A percentile compares a stretch with the other conserved stretches of the same genome.
Evolutionary conservation across 805 yeast species (phyloP).

Genomic region (Scheffersomyces spartinae): DNA sequence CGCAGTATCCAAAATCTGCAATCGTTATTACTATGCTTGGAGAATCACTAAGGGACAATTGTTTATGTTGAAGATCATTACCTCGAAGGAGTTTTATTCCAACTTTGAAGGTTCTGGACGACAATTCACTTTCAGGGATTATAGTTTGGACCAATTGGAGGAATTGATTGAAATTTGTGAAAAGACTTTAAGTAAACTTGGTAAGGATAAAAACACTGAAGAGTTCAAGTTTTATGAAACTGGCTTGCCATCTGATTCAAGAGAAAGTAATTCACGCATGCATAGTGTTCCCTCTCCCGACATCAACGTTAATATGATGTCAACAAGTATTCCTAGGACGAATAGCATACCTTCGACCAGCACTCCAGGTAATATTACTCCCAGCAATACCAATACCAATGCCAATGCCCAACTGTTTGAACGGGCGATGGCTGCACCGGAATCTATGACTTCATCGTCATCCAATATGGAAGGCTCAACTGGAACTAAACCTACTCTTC

Average conservation of each 20-base stretch:
- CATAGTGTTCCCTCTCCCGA: no score
- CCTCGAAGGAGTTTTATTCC: constrained; percentile 15
- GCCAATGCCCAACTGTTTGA: no score
- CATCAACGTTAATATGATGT: no score
- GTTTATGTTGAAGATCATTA: constrained; percentile 25
- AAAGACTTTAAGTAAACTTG: constrained; percentile 11
- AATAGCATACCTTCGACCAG: no score
- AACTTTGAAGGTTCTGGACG: constrained; percentile 2
- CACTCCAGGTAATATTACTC: no score
- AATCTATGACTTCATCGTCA: background rate
- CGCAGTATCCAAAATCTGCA: constrained; percentile 33
- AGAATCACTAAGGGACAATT: constrained; percentile 49
- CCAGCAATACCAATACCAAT: no score
- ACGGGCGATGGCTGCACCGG: no score
- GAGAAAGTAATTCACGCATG: no score
- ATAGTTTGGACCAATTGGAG: constrained; percentile 12
- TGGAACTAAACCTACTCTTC: background rate
- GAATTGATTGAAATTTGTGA: constrained; percentile 18
- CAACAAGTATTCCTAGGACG: no score
- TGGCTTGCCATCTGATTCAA: background rate
- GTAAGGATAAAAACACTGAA: constrained; percentile 6
- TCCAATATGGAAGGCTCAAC: constrained; percentile 3
- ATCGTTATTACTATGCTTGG: constrained; percentile 57
- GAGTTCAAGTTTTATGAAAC: constrained; percentile 1
- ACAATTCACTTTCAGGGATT: constrained; percentile 4